Base-by-base conservation (phyloP, 2,329 filamentous ascomycete genomes). In the Bretziella fagacearum region DNA sequence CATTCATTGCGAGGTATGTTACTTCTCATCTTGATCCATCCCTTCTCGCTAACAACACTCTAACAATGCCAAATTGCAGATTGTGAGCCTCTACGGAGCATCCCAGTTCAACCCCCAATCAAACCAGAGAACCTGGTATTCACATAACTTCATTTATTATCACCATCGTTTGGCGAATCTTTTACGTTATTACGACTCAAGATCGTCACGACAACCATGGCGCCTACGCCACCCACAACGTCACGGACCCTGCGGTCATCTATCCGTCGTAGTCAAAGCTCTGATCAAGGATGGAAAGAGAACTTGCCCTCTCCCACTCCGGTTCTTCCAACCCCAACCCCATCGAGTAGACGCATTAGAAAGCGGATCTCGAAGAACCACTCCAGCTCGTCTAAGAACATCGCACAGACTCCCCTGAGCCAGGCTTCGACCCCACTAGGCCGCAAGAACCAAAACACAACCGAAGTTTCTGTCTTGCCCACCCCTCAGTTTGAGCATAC, bases 231-330 rank as follows among this genome's bases (percentile, higher is more conserved):
- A 1, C 40, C 8, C 18, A 29, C 23, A 30, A 15, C 6, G 13
- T 8, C 26, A n/a, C 26, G 40, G 7, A 26, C 20, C 15, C 8
- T n/a, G 7, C 40, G 40, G 7, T 43, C 26, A 30, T 29, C 40
- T 3, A 25, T 22, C 15, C 37, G 37, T 41, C 48, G 44, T 18
- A 43, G 33, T 22, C 42, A 40, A 15, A 44, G 48, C 17, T 44
- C 44, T 15, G 44, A 43, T 3, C 40, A 30, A 30, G 40, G 40
- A 6, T 47, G 45, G 40, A 50, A 50, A 29, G 48, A 47, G 47
- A 50, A 50, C 26, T 36, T 41, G 6, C 32, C 35, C 27, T 45
- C 47, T 25, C 30, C 33, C 22, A 43, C 23, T 2, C 35, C 26
- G 11, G 17, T 40, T 29, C 37, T 43, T 17, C 40, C 40, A 10